Conservation (phyloP, 495 filamentous ascomycete species). For the Aspergillus leporis region DNA sequence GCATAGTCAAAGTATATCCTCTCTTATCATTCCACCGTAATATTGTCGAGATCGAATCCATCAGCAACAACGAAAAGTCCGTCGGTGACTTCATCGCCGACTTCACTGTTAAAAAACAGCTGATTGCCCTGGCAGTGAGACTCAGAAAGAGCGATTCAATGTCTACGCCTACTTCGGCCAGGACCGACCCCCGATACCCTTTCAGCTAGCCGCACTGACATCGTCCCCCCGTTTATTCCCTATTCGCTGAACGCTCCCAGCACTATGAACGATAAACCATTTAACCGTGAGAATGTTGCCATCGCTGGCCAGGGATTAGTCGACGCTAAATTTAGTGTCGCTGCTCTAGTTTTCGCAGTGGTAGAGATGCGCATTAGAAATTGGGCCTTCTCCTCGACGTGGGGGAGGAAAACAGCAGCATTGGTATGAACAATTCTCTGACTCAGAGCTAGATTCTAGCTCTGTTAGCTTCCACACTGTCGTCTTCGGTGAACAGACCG, state of each 20-base stretch:
- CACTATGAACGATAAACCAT: not conserved
- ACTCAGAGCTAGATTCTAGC: conserved; percentile 35
- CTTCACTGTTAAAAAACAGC: not conserved
- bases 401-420: conserved; percentile 69
- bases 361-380: conserved; percentile 50
- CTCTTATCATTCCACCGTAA: not conserved
- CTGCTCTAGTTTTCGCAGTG: conserved; percentile 65
- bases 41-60: not conserved
- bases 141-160: not conserved
- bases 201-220: conserved; percentile 64
- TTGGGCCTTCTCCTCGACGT: conserved; percentile 74
- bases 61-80: not conserved
- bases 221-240: conserved; percentile 57
- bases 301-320: conserved; percentile 73
- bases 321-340: conserved; percentile 78
- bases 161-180: conserved; percentile 2
- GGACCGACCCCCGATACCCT: conserved; percentile 41
- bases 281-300: conserved; percentile 39
- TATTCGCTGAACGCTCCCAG: conserved; percentile 30
- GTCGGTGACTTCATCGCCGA: not conserved
- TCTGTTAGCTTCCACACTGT: not conserved
- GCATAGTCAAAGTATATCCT: not conserved
- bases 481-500: conserved; percentile 1
- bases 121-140: not conserved
- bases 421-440: conserved; percentile 69